A percentile compares a stretch with the other conserved stretches of the same genome.
Conservation (phyloP, 441 rosid species). For the Pelargonium cotyledonis region DNA sequence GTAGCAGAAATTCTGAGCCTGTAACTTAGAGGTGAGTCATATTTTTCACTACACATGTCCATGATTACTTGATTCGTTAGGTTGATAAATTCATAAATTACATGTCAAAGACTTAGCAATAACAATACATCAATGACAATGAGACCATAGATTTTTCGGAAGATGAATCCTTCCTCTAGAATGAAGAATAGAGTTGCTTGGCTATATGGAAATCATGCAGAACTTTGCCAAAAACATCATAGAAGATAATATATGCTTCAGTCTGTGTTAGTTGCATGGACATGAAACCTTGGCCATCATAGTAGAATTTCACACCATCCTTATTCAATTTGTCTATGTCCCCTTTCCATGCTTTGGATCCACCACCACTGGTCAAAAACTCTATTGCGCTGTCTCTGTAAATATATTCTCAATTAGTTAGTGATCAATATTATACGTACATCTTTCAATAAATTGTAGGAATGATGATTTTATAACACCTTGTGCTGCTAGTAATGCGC, state of each 20-base stretch:
- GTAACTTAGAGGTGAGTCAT: too few species aligned
- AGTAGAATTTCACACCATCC: conserved; percentile 41
- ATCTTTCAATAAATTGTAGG: not conserved
- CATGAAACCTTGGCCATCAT: conserved; percentile 78
- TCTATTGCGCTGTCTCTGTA: conserved; percentile 37
- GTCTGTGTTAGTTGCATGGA: conserved; percentile 35
- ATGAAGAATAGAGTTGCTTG: conserved; percentile 16
- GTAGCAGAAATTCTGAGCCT: too few species aligned
- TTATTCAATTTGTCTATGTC: conserved; percentile 25
- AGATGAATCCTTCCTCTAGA: conserved; percentile 2
- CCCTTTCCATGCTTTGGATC: conserved; percentile 81
- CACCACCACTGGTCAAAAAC: conserved; percentile 63
- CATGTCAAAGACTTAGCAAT: too few species aligned
- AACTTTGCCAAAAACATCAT: conserved; percentile 45
- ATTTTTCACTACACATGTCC: too few species aligned
- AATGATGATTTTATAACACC: conserved; percentile 21
- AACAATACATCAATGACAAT: too few species aligned
- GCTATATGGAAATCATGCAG: conserved; percentile 40
- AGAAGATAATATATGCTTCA: conserved; percentile 28
- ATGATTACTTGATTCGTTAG: too few species aligned
- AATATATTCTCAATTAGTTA: not conserved
- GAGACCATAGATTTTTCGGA: too few species aligned
- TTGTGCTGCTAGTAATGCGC: conserved; percentile 33
- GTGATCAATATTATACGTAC: not conserved
- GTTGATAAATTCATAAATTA: too few species aligned